These are phyloP conservation scores for Bromus sterilis DNA, from an alignment of 176 grass and related monocot species.

Conservation along the genomic window DNA sequence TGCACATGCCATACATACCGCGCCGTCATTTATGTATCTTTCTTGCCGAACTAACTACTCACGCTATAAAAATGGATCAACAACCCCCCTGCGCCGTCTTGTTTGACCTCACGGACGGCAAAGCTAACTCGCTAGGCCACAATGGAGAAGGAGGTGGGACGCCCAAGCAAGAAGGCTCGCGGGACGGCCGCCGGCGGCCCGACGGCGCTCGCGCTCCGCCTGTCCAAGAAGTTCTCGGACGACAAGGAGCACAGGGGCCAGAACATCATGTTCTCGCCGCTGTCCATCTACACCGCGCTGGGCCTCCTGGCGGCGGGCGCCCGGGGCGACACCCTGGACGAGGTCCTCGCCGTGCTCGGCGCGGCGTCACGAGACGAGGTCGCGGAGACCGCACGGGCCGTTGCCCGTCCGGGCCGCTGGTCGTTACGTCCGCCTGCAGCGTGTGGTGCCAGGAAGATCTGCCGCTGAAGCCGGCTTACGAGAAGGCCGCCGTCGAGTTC, in stretches of 20 bases:
- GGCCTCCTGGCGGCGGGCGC: not conserved
- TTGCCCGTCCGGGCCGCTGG: not conserved
- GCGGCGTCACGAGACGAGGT: not conserved
- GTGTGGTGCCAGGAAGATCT: constrained; percentile 13
- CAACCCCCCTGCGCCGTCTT: too few relatives aligned
- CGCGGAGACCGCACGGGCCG: too few relatives aligned
- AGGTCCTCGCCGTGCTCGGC: constrained; percentile 3
- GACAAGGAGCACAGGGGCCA: too few relatives aligned
- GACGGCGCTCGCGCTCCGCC: not conserved
- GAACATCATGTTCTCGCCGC: constrained; percentile 15
- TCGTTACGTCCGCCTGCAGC: constrained; percentile 11
- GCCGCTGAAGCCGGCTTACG: constrained; percentile 16
- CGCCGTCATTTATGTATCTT: not conserved
- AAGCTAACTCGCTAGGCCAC: not conserved
- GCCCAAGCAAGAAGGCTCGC: not conserved
- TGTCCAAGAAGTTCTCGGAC: not conserved
- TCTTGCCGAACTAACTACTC: not conserved
- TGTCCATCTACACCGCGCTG: constrained; percentile 10
- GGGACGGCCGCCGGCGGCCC: not conserved
- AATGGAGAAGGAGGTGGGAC: not conserved
- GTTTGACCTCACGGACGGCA: not conserved
- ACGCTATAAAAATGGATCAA: too few relatives aligned
- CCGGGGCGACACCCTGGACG: not conserved
- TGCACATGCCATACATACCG: too few relatives aligned
- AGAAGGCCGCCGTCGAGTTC: not conserved